These are phyloP conservation scores for Trichoderma simmonsii DNA, from an alignment of 2,329 filamentous ascomycete species.

Conservation along the genomic window DNA sequence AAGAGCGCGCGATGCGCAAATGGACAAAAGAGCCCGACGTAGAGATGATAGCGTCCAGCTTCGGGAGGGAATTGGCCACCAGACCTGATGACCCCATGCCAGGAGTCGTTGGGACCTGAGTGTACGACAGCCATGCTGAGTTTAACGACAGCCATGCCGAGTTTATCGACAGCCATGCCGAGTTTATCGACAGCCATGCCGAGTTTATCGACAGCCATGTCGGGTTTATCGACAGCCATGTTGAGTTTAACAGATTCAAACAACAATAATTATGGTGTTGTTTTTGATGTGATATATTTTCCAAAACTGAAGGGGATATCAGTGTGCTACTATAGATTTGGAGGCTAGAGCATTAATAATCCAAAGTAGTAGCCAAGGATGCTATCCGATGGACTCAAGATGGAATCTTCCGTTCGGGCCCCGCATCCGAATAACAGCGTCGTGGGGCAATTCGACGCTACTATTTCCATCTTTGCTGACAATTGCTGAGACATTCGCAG, in stretches of 20 bases:
- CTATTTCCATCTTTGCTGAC: background rate
- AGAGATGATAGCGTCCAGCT: conserved; percentile 58
- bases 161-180: too few species aligned
- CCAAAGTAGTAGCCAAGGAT: background rate
- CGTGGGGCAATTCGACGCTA: background rate
- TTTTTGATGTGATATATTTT: background rate
- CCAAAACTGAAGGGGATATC: background rate
- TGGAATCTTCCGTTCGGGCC: background rate
- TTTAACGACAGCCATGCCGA: too few species aligned
- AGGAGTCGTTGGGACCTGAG: conserved; percentile 24
- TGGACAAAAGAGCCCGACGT: conserved; percentile 58
- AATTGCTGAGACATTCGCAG: background rate
- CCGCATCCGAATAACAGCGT: background rate
- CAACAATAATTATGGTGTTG: too few species aligned
- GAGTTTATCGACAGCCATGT: too few species aligned
- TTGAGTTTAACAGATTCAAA: background rate
- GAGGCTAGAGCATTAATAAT: background rate
- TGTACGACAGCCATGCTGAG: conserved; percentile 22
- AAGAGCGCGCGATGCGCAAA: conserved; percentile 72
- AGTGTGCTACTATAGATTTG: background rate
- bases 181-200: too few species aligned
- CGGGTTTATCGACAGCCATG: too few species aligned
- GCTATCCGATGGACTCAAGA: background rate
- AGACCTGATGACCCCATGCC: conserved; percentile 25
- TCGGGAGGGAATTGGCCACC: conserved; percentile 50